Percentiles rank a stretch among this genome's conserved stretches.
Conservation (phyloP, 2,329 filamentous ascomycete species). For the Elsinoe perseae region DNA sequence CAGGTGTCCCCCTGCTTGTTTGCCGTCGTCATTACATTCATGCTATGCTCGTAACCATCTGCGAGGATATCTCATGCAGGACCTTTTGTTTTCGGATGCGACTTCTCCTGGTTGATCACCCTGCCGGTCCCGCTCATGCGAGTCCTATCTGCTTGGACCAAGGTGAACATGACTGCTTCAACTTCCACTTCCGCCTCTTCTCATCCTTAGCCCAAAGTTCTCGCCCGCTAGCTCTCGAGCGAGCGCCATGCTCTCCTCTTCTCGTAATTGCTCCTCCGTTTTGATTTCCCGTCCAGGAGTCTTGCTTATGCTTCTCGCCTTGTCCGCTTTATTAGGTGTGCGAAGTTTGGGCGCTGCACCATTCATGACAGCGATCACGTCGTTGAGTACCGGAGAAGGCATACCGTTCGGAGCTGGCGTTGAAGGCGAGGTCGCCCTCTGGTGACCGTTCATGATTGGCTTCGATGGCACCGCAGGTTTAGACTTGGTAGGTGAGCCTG, state of each 20-base stretch:
- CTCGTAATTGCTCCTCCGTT: slow-evolving; percentile 20
- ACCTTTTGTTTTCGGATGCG: not conserved
- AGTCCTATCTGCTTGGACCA: not conserved
- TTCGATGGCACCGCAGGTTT: slow-evolving; percentile 11
- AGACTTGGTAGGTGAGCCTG: slow-evolving; percentile 14
- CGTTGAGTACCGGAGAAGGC: not conserved
- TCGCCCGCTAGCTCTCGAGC: slow-evolving; percentile 28
- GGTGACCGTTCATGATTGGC: not conserved
- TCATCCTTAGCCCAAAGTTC: slow-evolving; percentile 27
- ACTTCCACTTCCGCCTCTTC: slow-evolving; percentile 1
- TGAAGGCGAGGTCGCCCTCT: slow-evolving; percentile 12
- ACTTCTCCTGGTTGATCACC: not conserved
- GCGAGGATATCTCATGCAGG: slow-evolving; percentile 7
- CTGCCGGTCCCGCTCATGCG: not conserved
- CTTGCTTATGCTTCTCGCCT: slow-evolving; percentile 24
- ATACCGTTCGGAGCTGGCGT: slow-evolving; percentile 14
- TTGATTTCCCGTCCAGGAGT: slow-evolving; percentile 23
- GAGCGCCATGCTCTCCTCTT: slow-evolving; percentile 25
- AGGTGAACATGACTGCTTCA: not conserved
- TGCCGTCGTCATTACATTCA: slow-evolving; percentile 5
- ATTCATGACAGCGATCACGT: not conserved
- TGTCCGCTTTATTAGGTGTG: slow-evolving; percentile 14
- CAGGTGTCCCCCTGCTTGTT: not conserved
- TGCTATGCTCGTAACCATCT: slow-evolving; percentile 11
- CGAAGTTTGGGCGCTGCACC: not conserved